Evolutionary conservation across 1,139 yeast species (phyloP), one percentile per base, ranked within the genome.

Genomic region (Candida sanyaensis): DNA sequence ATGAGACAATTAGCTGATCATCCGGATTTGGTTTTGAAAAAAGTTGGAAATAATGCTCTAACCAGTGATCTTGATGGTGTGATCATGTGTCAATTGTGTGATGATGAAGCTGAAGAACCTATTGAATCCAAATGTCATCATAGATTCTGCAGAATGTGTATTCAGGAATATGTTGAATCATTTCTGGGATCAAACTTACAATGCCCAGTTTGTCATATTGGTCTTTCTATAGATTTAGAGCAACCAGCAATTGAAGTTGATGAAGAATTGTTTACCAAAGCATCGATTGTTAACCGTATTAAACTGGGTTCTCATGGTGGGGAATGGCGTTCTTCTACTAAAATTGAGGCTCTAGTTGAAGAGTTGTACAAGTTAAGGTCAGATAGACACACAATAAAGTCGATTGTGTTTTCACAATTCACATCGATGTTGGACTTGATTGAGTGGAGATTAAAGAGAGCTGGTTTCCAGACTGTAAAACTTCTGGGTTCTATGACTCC

Each of bases 1-100:
- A 93, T 93, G 99, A 81, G 99, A 61, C 99, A 93, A 66, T 75
- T 93, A 59, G 98, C 99, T 0, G 99, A 95, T 65, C 99, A 93
- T 65, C 99, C 99, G 0, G 99, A 95, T 69, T 73, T 95, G 54
- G 97, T 93, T 0, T 73, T 93, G 62, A 84, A 92, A 57, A 76
- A 91, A 48, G 77, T 78, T 11, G 81, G 81, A 11, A 65, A 73
- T 37, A 75, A 75, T 46, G 65, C 71, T 10, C 64, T 72, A 2
- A 55, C 71, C 2, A 58, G 56, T 9, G 69, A 66, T 8, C 60
- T 71, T 4, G 75, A 74, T 17, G 91, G 90, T 11, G 85, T 86
- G 1, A 78, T 91, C 27, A 86, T 95, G 42, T 93, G 99, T 63
- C 95, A 89, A 56, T 66, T 93, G 27, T 95, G 99, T 68, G 98